Conservation (phyloP, 805 yeast species). For the Yamadazyma akitaensis region DNA sequence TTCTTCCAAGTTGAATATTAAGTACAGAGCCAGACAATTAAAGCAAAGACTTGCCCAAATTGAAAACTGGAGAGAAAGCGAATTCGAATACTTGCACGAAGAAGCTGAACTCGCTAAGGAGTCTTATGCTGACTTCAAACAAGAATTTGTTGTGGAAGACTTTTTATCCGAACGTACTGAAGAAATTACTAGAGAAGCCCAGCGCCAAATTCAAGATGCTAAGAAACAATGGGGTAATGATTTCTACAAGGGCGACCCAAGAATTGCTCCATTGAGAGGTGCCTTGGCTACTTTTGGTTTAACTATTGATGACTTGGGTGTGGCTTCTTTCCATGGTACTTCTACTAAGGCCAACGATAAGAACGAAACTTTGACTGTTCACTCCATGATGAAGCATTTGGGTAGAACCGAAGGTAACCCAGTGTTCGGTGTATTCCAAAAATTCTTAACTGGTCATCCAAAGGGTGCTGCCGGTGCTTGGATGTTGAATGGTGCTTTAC, state of each 20-base stretch:
- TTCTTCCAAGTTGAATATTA: conserved; percentile 78
- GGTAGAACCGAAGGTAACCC: conserved; percentile 99
- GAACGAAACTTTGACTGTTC: conserved; percentile 91
- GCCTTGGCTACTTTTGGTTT: conserved; percentile 92
- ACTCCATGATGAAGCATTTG: conserved; percentile 88
- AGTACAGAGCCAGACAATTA: conserved; percentile 91
- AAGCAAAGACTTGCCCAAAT: conserved; percentile 74
- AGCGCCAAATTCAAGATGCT: conserved; percentile 81
- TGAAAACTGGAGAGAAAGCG: conserved; percentile 80
- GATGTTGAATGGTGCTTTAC: conserved; percentile 99
- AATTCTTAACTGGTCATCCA: conserved; percentile 98
- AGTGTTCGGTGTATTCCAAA: conserved; percentile 96
- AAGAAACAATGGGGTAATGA: conserved; percentile 94
- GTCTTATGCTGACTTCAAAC: conserved; percentile 52
- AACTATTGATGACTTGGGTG: conserved; percentile 91
- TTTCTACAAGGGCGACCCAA: conserved; percentile 85
- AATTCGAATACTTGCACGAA: conserved; percentile 63
- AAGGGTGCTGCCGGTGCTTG: conserved; percentile 99
- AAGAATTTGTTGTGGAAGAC: conserved; percentile 39
- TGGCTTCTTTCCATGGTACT: conserved; percentile 99
- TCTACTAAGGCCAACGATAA: conserved; percentile 98
- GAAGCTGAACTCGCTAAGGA: conserved; percentile 60
- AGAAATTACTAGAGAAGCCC: conserved; percentile 81
- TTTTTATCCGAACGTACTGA: conserved; percentile 82
- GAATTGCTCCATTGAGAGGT: conserved; percentile 96